Evolutionary conservation across 2,329 filamentous ascomycete species (phyloP), one percentile per base, ranked within the genome.

Genomic region (Meredithiella fracta): DNA sequence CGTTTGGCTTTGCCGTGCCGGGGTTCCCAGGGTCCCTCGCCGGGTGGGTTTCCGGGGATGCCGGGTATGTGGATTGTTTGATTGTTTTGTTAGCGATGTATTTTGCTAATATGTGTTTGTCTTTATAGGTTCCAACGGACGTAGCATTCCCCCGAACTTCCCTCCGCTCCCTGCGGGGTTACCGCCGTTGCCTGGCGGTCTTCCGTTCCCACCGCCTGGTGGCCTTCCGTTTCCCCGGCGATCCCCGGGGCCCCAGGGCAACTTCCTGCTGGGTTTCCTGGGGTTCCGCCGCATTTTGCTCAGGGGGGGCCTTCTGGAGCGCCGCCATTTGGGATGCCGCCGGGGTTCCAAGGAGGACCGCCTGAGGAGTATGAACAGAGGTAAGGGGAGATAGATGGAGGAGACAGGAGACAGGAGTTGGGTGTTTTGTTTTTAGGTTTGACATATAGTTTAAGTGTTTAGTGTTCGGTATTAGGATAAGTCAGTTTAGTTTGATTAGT

Each of bases 121-220:
- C 29, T 34, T 5, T 34, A 34, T 34, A 34, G 29, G 5, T 5
- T 11, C 29, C 29, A 34, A 34, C 29, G 29, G 29, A 56, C 72
- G 74, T 62, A 75, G 76, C 60, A 70, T 73, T 65, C 68, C 69
- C 37, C 67, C 73, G 62, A 70, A 70, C 38, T 68, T 69, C 38
- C 73, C 74, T 11, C 67, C 71, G 1, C 67, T 67, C 7, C 64
- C 66, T 37, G 69, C 65, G 38, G 67, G 67, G 14, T 59, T 70
- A 57, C 65, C 67, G 22, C 65, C 68, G 58, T 66, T 68, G 26
- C 71, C 69, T 1, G 69, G 67, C 23, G 69, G 68, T 20, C 69
- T 73, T 56, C 71, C 69, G 2, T 73, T 73, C 51, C 71, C 71
- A 7, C 68, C 70, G 23, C 65, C 70, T 0, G 66, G n/a, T n/a